phyloP scores from a whole-genome alignment of 805 yeast genomes.

The Yarrowia hollandica region DNA sequence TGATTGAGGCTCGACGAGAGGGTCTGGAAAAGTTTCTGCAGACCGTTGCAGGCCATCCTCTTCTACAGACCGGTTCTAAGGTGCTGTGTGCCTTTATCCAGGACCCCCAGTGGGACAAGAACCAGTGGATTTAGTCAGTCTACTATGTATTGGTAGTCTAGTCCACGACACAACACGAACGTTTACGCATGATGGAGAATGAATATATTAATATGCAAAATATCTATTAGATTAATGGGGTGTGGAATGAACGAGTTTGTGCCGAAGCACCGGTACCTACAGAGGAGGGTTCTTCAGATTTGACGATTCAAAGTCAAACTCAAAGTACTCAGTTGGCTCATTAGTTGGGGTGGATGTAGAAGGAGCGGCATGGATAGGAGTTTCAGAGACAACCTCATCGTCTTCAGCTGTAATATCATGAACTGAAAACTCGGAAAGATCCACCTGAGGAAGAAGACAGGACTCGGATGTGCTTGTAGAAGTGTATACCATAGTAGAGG shows the following conservation, averaged over 20 bases:
- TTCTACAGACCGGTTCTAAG: constrained; percentile 82
- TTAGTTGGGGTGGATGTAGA: background rate
- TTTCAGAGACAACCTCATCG: too few species aligned
- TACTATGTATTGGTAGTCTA: too few species aligned
- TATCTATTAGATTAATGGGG: too few species aligned
- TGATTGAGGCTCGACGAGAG: constrained; percentile 77
- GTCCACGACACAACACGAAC: too few species aligned
- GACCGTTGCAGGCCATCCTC: constrained; percentile 86
- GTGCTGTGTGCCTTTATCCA: constrained; percentile 81
- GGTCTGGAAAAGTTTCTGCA: constrained; percentile 80
- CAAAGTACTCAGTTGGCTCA: too few species aligned
- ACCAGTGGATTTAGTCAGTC: constrained; percentile 22
- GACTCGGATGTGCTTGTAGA: background rate
- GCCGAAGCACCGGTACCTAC: too few species aligned
- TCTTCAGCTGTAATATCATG: background rate
- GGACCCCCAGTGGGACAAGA: constrained; percentile 74
- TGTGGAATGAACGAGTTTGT: too few species aligned
- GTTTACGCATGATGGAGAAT: constrained; percentile 16
- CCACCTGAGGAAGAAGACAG: background rate
- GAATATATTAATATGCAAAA: constrained; percentile 10
- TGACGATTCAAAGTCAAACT: background rate
- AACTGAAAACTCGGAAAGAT: background rate
- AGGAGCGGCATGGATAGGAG: background rate
- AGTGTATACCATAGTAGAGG: too few species aligned
- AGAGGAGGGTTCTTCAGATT: too few species aligned